Percentiles rank a stretch among this genome's conserved stretches.
These are phyloP conservation scores for Saccharomyces eubayanus DNA, from an alignment of 805 yeast species.

Conservation along the genomic window DNA sequence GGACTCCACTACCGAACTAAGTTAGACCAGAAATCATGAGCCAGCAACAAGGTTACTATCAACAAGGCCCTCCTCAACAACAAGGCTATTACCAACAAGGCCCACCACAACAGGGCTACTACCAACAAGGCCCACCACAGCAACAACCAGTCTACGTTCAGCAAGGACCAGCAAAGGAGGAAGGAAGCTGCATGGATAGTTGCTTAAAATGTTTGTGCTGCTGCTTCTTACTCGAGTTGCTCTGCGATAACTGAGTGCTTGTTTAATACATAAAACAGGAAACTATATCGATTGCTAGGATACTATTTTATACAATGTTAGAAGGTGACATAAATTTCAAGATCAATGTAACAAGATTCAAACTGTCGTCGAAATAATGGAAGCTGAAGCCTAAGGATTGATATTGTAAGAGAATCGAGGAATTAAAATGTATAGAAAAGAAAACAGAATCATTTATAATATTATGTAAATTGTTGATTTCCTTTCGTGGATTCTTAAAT, in stretches of 20 bases:
- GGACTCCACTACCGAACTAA: background rate
- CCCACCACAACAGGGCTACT: slow-evolving; percentile 14
- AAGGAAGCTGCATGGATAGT: slow-evolving; percentile 22
- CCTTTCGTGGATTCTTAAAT: too few relatives aligned
- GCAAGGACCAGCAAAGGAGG: slow-evolving; percentile 22
- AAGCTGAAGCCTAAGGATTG: too few relatives aligned
- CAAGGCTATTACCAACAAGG: slow-evolving; percentile 16
- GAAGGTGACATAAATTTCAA: too few relatives aligned
- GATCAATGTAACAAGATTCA: too few relatives aligned
- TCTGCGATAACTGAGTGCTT: slow-evolving; percentile 13
- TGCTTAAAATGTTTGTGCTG: slow-evolving; percentile 27
- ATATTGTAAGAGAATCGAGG: too few relatives aligned
- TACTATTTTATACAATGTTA: background rate
- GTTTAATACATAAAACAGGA: background rate
- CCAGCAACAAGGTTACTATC: background rate
- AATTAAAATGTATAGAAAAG: too few relatives aligned
- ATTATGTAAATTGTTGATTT: too few relatives aligned
- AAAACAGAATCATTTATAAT: too few relatives aligned
- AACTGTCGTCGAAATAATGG: too few relatives aligned
- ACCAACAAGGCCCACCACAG: slow-evolving; percentile 18
- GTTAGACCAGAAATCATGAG: background rate
- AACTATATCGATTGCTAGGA: background rate
- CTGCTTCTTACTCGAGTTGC: slow-evolving; percentile 27
- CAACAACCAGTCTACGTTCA: slow-evolving; percentile 27
- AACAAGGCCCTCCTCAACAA: slow-evolving; percentile 9